Evolutionary conservation across 768 basidiomycete genomes (phyloP).

Genomic region (Botryobasidium botryosum): DNA sequence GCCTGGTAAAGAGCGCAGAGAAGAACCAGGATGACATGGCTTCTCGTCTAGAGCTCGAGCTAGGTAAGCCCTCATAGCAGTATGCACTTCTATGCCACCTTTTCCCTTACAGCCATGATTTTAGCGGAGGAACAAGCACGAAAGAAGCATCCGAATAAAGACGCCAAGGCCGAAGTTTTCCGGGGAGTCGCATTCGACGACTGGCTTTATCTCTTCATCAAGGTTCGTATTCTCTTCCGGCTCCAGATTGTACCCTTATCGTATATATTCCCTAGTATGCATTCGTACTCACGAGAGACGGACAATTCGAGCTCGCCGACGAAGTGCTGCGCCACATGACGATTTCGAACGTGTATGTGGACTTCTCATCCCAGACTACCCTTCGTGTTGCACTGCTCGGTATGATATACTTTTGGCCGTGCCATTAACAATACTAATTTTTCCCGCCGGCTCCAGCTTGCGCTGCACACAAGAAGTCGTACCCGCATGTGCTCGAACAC

Average conservation of each 20-base stretch:
- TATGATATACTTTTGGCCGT: slow-evolving; percentile 22
- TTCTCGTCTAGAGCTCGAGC: slow-evolving; percentile 54
- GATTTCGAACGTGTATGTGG: slow-evolving; percentile 47
- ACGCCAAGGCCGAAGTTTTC: slow-evolving; percentile 25
- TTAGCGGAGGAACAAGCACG: slow-evolving; percentile 10
- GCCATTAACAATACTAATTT: not conserved
- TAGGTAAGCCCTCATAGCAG: slow-evolving; percentile 30
- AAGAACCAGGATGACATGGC: slow-evolving; percentile 56
- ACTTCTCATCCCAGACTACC: slow-evolving; percentile 38
- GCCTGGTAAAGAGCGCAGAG: slow-evolving; percentile 24
- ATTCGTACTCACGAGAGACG: slow-evolving; percentile 47
- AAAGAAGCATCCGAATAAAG: not conserved
- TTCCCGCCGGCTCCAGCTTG: slow-evolving; percentile 36
- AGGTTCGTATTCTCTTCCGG: slow-evolving; percentile 37
- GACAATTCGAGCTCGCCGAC: slow-evolving; percentile 47
- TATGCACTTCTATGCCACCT: not conserved
- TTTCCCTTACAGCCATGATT: slow-evolving; percentile 18
- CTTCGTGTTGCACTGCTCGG: slow-evolving; percentile 65
- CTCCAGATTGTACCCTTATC: too few relatives aligned
- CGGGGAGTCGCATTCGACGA: slow-evolving; percentile 68
- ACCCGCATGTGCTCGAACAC: slow-evolving; percentile 49
- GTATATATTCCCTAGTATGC: slow-evolving; percentile 36
- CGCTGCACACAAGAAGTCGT: slow-evolving; percentile 40
- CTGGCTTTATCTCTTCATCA: slow-evolving; percentile 75
- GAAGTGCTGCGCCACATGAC: slow-evolving; percentile 64